Conservation (phyloP, 2,329 filamentous ascomycete species). For the Cylindrodendrum hubeiense region DNA sequence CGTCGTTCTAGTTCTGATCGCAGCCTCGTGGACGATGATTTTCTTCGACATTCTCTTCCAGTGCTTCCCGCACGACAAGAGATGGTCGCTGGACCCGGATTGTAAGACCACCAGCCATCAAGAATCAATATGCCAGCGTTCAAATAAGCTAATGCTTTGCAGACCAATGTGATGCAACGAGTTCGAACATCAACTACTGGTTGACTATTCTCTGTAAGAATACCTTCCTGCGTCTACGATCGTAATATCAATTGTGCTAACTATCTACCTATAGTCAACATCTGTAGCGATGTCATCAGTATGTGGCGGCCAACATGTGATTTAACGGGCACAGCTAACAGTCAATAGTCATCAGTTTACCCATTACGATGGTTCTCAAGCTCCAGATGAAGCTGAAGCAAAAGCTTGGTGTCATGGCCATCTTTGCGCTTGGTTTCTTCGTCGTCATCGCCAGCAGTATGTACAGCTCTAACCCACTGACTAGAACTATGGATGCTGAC, state of each 20-base stretch:
- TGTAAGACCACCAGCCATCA: constrained; percentile 28
- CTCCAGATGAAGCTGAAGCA: constrained; percentile 50
- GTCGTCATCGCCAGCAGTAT: constrained; percentile 48
- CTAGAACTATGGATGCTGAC: not conserved
- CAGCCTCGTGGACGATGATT: constrained; percentile 47
- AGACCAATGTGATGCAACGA: constrained; percentile 37
- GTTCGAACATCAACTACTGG: constrained; percentile 38
- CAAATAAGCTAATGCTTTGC: not conserved
- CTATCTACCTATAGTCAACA: constrained; percentile 30
- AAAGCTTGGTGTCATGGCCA: constrained; percentile 48
- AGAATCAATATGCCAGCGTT: not conserved
- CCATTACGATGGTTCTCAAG: constrained; percentile 51
- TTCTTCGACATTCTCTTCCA: constrained; percentile 56
- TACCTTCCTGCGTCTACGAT: fast-evolving
- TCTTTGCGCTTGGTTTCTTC: constrained; percentile 48
- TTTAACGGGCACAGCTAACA: constrained; percentile 14
- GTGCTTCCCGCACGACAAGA: constrained; percentile 50
- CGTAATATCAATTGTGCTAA: not conserved
- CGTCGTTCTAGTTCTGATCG: constrained; percentile 47
- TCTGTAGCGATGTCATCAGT: constrained; percentile 39
- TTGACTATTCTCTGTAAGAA: constrained; percentile 37
- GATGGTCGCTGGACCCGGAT: constrained; percentile 45
- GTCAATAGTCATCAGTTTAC: constrained; percentile 45
- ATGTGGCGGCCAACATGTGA: not conserved
- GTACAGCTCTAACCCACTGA: not conserved